Base-by-base conservation (phyloP, 768 basidiomycete species). In the Polyporus arcularius region DNA sequence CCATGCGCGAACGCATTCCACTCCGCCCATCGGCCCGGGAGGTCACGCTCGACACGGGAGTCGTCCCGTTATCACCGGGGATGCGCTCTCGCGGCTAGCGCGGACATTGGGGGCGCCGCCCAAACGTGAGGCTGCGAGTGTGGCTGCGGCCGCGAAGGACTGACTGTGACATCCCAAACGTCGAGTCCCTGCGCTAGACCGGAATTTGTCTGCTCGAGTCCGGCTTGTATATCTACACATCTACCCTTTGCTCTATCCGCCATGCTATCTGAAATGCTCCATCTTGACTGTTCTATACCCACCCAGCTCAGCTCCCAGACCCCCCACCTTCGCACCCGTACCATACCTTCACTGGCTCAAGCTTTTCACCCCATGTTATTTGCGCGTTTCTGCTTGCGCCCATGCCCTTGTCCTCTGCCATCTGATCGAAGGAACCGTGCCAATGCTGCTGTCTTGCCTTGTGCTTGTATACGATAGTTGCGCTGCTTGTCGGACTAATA, bases 51-150 rank as follows among this genome's bases (percentile, higher is more conserved):
- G 75, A 16, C 82, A 85, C 62, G 62, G 76, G 38, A 78, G 65
- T 12, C 81, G 90, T 10, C 90, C 90, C n/a, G 80, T 92, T 46
- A 82, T 92, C 65, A 88, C 87, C 5, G 85, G 79, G 12, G 89
- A 87, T 52, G 90, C 89, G 2, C 81, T 90, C 53, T 85, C 89
- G 12, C 78, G 79, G 58, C 71, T 92, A 35, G 85, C 84, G 30
- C 79, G 82, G 65, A 85, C 86, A 10, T 85, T 91, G 42, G 87
- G 84, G 26, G 69, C 64, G 16, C 49, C 63, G 5, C 53, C 61
- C 15, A 70, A 66, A 63, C 64, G 60, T 26, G 67, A 70, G 21
- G 53, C 51, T 10, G 39, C 58, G 21, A 46, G 61, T 14, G 52
- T 62, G 11, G 49, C 66, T 3, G 68, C 61, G 38, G 56, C 50